Conservation (phyloP, 2,329 filamentous ascomycete species). For the Harringtonia lauricola region DNA sequence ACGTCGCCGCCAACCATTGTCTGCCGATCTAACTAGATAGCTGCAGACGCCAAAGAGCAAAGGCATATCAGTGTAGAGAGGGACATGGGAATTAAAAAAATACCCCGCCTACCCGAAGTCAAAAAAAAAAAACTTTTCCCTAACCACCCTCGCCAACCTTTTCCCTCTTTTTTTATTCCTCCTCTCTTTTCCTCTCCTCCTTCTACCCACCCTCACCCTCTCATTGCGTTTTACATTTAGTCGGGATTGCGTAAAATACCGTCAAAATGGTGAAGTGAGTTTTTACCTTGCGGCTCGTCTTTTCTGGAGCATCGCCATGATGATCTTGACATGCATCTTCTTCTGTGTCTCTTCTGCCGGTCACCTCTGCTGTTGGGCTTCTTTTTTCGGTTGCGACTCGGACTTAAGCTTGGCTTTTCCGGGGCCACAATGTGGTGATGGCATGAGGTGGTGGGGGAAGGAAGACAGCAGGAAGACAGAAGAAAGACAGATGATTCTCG, state of each 20-base stretch:
- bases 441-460: too few species aligned
- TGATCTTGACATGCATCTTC: too few species aligned
- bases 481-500: too few species aligned
- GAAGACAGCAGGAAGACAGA: too few species aligned
- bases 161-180: constrained; percentile 1
- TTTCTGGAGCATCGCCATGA: background rate
- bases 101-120: constrained; percentile 7
- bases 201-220: constrained; percentile 1
- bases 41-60: background rate
- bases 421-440: too few species aligned
- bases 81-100: background rate
- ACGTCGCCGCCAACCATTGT: too few species aligned
- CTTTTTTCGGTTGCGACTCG: background rate
- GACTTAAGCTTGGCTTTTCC: too few species aligned
- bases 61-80: too few species aligned
- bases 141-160: constrained; percentile 5
- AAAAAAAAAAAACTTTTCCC: constrained; percentile 9
- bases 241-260: constrained; percentile 45
- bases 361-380: background rate
- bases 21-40: background rate
- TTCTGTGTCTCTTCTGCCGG: background rate
- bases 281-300: background rate
- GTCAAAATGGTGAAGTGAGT: constrained; percentile 99
- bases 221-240: constrained; percentile 11
- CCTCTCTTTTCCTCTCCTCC: constrained; percentile 4